Conservation (phyloP, 106 monocot species). For the Apostasia ramifera region DNA sequence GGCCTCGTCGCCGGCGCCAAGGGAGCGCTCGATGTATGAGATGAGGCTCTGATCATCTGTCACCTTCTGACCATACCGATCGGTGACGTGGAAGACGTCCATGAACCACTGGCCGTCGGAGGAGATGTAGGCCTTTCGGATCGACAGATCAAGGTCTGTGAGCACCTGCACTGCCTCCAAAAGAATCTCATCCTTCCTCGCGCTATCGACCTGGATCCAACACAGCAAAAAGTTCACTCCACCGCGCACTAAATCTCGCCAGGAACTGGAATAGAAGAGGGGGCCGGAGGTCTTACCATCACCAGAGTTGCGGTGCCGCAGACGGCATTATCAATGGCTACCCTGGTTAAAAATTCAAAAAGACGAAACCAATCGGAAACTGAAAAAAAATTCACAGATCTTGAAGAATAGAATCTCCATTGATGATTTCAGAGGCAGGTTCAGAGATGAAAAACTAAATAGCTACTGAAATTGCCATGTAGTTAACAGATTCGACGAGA, state of each 20-base stretch:
- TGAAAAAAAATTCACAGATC: constrained; percentile 2
- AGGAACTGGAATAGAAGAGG: background rate
- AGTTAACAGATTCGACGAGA: too few species aligned
- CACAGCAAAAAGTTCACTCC: background rate
- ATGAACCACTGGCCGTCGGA: constrained; percentile 75
- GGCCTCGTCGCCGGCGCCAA: constrained; percentile 2
- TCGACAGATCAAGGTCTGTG: constrained; percentile 47
- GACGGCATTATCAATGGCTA: constrained; percentile 62
- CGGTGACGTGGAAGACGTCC: constrained; percentile 76
- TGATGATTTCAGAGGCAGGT: too few species aligned
- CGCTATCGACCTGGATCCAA: constrained; percentile 43
- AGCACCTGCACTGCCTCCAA: constrained; percentile 69
- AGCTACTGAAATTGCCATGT: too few species aligned
- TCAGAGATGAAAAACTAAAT: too few species aligned
- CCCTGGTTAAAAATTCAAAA: constrained; percentile 16
- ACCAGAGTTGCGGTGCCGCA: constrained; percentile 44
- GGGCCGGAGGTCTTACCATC: constrained; percentile 7
- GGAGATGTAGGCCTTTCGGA: constrained; percentile 64
- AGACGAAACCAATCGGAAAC: background rate
- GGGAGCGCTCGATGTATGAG: constrained; percentile 37
- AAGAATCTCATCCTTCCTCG: constrained; percentile 39
- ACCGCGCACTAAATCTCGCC: background rate
- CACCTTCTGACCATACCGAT: constrained; percentile 41
- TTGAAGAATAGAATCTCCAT: background rate
- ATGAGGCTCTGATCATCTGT: constrained; percentile 38